Evolutionary conservation across 148 eudicot species (phyloP), one percentile per base, ranked within the genome.

Genomic region (Fagopyrum tataricum): DNA sequence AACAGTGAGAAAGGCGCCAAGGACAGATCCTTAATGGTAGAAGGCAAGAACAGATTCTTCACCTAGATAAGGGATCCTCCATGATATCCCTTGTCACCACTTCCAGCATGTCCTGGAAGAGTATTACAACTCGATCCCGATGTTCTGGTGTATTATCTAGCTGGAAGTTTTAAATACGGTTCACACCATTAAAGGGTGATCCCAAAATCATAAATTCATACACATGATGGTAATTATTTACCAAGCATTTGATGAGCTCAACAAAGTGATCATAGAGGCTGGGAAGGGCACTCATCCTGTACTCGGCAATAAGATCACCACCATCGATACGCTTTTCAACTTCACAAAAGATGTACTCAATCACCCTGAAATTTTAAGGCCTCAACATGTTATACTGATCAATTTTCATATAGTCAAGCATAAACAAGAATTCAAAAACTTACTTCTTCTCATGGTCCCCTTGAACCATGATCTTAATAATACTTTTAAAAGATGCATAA

Each of bases 81-180:
- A 31, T 31, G n/a, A n/a, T 95, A 85, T 95, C 99, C 76, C 87
- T 87, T 20, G 94, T 88, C 79, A 92, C 96, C 78, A 88, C 99
- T 86, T 95, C 99, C 42, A 87, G 81, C 97, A 95, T 95, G 78
- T 95, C 97, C 83, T 92, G 99, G 79, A 95, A 88, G 77, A 81
- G 82, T 73, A 95, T 84, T 55, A 95, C 96, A 70, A 92, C 99
- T 84, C 89, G 94, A 86, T 88, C 87, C 78, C 88, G 78, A 66
- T 87, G 89, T 73, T 88, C 91, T 72, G 76, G 83, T 77, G 83
- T 92, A 83, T 92, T 92, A 20, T 78, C 88, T 44, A 85, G 72
- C 99, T 70, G 48, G 5, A 70, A 70, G 4, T 70, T 46, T 18
- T n/a, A 18, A 44, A 9, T 42, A 7, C n/a, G 49, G 31, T 26